Base-by-base conservation (phyloP, 1,139 yeast species). In the Arxiozyma telluris region DNA sequence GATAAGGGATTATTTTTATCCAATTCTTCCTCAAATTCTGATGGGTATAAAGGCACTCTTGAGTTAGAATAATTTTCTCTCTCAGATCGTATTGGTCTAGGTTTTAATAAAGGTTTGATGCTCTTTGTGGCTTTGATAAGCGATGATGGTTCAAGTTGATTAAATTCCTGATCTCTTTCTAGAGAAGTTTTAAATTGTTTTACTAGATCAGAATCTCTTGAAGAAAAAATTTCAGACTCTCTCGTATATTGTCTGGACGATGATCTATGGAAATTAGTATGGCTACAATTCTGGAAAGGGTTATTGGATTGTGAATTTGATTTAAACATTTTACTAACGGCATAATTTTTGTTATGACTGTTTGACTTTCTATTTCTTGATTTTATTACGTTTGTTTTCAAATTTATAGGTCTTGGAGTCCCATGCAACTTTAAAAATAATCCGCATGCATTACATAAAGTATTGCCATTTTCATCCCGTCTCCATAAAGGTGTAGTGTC, bases 401-500 rank as follows among this genome's bases (percentile, higher is more conserved):
- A 74, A 38, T 89, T 83, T 54, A 87, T 87, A 4, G 97, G 97
- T 63, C 97, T 77, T 34, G 96, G 86, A 51, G 94, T 78, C 34
- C 96, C 96, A 65, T 90, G 97, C 44, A 90, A 77, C 70, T 90
- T 90, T 57, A 89, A 74, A 64, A 90, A 90, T 52, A 90, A 76
- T 0, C 96, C 97, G 73, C 96, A 90, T 3, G 97, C 97, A 71
- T 90, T 90, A 70, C 97, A 90, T 52, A 90, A 76, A 18, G 88
- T 95, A 64, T 87, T 94, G 27, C 97, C 96, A 11, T 87, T 80
- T 65, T 87, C 96, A 69, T 89, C 96, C 60, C 96, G 76, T 70
- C 97, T 78, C 97, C 97, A 90, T 21, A 90, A 74, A 0, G 97
- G 97, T 0, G 97, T 90, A 2, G 89, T 89, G 58, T 86, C 86